A percentile compares a stretch with the other conserved stretches of the same genome.
These are phyloP conservation scores for Curvularia hawaiiensis DNA, from an alignment of 2,329 filamentous ascomycete genomes.

Conservation along the genomic window DNA sequence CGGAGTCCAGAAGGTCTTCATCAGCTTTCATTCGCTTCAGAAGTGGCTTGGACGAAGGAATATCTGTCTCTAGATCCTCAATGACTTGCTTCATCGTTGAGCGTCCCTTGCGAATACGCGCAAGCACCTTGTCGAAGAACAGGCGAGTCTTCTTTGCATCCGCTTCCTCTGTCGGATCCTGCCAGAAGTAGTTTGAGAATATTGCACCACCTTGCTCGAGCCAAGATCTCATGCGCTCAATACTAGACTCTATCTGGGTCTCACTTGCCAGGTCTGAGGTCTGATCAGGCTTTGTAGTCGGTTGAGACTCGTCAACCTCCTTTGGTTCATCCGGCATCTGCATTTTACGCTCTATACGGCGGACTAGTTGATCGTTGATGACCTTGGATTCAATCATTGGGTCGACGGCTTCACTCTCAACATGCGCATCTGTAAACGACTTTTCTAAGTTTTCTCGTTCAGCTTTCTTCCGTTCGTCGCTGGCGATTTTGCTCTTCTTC, in stretches of 20 bases:
- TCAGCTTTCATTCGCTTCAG: constrained; percentile 33
- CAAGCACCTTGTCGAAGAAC: constrained; percentile 27
- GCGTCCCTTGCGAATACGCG: constrained; percentile 30
- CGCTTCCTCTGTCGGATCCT: constrained; percentile 36
- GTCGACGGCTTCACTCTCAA: constrained; percentile 21
- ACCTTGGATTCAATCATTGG: constrained; percentile 32
- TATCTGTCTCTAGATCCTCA: constrained; percentile 32
- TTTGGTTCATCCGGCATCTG: constrained; percentile 13
- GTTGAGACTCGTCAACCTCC: neutral
- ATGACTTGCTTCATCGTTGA: constrained; percentile 29
- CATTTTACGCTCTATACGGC: constrained; percentile 32
- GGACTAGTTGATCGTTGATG: constrained; percentile 38
- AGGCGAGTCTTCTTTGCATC: constrained; percentile 28
- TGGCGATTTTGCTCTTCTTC: constrained; percentile 18
- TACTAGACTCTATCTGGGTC: constrained; percentile 26
- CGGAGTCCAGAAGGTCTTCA: constrained; percentile 28
- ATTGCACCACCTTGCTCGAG: constrained; percentile 32
- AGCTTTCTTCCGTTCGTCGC: constrained; percentile 20
- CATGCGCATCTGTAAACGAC: constrained; percentile 26
- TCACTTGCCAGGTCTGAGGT: neutral
- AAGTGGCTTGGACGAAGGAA: constrained; percentile 34
- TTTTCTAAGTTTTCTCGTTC: constrained; percentile 35
- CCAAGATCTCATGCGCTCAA: constrained; percentile 40
- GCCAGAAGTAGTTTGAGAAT: constrained; percentile 40
- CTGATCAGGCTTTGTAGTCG: neutral